phyloP scores from a whole-genome alignment of 148 eudicot genomes.

The Chenopodium quinoa region DNA sequence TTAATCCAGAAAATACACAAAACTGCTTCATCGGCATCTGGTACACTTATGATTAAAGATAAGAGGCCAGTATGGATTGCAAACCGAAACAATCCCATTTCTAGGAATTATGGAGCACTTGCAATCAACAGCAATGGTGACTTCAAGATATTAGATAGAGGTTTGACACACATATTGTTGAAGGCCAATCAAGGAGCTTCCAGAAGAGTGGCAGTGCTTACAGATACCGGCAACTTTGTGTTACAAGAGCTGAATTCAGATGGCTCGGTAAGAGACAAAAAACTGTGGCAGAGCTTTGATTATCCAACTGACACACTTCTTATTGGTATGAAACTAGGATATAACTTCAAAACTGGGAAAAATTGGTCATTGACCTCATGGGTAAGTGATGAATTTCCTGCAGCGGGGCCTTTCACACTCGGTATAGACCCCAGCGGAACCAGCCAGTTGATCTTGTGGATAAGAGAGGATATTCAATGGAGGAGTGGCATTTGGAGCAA shows the following conservation, averaged over 20 bases:
- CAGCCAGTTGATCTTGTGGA: slow-evolving; percentile 30
- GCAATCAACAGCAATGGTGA: slow-evolving; percentile 17
- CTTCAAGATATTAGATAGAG: slow-evolving; percentile 18
- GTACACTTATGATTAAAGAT: slow-evolving; percentile 1
- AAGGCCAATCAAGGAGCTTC: not conserved
- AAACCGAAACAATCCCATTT: slow-evolving; percentile 25
- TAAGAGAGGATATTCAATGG: slow-evolving; percentile 30
- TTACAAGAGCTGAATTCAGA: slow-evolving; percentile 22
- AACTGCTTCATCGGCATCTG: slow-evolving; percentile 27
- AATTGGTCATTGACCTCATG: slow-evolving; percentile 31
- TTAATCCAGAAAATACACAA: slow-evolving; percentile 19
- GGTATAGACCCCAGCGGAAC: slow-evolving; percentile 27
- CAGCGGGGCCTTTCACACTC: slow-evolving; percentile 27
- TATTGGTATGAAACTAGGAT: slow-evolving; percentile 40
- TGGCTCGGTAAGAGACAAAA: slow-evolving; percentile 11
- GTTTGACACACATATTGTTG: slow-evolving; percentile 12
- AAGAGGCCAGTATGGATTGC: slow-evolving; percentile 29
- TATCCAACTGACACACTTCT: slow-evolving; percentile 33
- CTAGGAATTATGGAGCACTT: slow-evolving; percentile 13
- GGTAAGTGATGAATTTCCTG: slow-evolving; percentile 28
- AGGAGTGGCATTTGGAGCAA: slow-evolving; percentile 30
- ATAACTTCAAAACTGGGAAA: slow-evolving; percentile 21
- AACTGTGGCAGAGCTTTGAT: slow-evolving; percentile 44
- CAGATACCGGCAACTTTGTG: slow-evolving; percentile 28
- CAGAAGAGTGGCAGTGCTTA: slow-evolving; percentile 19